Conservation (phyloP, 2,329 filamentous ascomycete genomes). For the Neofusicoccum umdonicola region DNA sequence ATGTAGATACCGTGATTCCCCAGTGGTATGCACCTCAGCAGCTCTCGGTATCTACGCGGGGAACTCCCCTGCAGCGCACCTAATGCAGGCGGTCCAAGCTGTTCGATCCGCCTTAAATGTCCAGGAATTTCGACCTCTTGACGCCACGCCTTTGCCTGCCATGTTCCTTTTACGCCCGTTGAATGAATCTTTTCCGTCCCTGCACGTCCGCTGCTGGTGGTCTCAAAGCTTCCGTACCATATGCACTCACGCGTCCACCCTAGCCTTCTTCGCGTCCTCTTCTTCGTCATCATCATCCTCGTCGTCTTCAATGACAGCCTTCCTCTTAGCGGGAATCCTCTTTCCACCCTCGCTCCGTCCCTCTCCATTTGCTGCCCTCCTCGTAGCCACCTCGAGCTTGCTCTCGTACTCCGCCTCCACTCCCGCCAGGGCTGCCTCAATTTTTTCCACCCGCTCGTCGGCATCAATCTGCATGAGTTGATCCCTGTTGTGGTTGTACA, state of each 20-base stretch:
- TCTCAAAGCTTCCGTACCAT: not conserved
- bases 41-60: not conserved
- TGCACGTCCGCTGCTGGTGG: not conserved
- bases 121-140: not conserved
- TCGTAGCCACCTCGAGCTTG: conserved; percentile 53
- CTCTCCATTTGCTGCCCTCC: conserved; percentile 25
- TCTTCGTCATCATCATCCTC: conserved; percentile 38
- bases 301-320: conserved; percentile 35
- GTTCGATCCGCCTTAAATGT: not conserved
- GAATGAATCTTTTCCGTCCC: not conserved
- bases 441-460: conserved; percentile 66
- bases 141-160: not conserved
- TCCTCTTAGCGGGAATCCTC: conserved; percentile 32
- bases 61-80: not conserved
- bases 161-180: not conserved
- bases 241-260: not conserved
- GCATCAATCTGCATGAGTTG: conserved; percentile 67
- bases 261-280: conserved; percentile 21
- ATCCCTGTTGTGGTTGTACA: conserved; percentile 74
- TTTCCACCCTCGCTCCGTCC: conserved; percentile 23
- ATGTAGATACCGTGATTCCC: not conserved
- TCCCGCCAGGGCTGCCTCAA: conserved; percentile 65
- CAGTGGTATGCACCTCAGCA: not conserved
- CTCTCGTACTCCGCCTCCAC: conserved; percentile 73
- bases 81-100: not conserved